These are phyloP conservation scores for Trametes punicea DNA, from an alignment of 768 basidiomycete genomes.

Conservation along the genomic window DNA sequence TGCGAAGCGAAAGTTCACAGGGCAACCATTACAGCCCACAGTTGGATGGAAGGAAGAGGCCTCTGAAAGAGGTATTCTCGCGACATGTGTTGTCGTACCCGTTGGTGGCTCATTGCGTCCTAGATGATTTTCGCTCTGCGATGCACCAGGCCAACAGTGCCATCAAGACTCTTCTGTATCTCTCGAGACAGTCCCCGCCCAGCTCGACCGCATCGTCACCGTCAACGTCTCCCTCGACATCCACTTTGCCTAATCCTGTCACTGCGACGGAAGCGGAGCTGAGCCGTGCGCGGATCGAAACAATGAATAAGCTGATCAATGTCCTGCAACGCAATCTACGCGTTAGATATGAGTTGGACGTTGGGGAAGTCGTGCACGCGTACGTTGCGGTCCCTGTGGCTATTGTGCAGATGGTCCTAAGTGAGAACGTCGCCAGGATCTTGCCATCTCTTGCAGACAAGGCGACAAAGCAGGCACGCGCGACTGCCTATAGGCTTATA, in stretches of 20 bases:
- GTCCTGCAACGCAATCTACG: slow-evolving; percentile 68
- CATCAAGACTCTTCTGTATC: slow-evolving; percentile 52
- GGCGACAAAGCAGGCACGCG: slow-evolving; percentile 67
- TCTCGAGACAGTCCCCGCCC: slow-evolving; percentile 34
- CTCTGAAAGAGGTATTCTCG: slow-evolving; percentile 26
- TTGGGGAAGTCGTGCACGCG: slow-evolving; percentile 72
- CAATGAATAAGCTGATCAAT: slow-evolving; percentile 61
- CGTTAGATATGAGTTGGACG: slow-evolving; percentile 71
- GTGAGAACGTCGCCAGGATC: slow-evolving; percentile 49
- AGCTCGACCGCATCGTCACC: slow-evolving; percentile 33
- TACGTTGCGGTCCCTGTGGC: slow-evolving; percentile 37
- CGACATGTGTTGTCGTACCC: background rate
- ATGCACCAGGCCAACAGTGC: slow-evolving; percentile 60
- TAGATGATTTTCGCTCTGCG: slow-evolving; percentile 73
- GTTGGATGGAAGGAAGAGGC: slow-evolving; percentile 21
- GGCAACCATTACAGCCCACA: slow-evolving; percentile 7
- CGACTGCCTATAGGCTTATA: slow-evolving; percentile 80
- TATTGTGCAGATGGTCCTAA: background rate
- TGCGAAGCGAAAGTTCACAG: slow-evolving; percentile 20
- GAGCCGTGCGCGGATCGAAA: slow-evolving; percentile 56
- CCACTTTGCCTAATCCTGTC: slow-evolving; percentile 9
- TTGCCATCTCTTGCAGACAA: slow-evolving; percentile 75
- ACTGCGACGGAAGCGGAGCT: slow-evolving; percentile 33
- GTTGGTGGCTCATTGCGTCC: background rate
- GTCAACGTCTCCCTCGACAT: slow-evolving; percentile 35